phyloP scores from a whole-genome alignment of 2,329 filamentous ascomycete genomes.

The Gnomoniopsis sp. region DNA sequence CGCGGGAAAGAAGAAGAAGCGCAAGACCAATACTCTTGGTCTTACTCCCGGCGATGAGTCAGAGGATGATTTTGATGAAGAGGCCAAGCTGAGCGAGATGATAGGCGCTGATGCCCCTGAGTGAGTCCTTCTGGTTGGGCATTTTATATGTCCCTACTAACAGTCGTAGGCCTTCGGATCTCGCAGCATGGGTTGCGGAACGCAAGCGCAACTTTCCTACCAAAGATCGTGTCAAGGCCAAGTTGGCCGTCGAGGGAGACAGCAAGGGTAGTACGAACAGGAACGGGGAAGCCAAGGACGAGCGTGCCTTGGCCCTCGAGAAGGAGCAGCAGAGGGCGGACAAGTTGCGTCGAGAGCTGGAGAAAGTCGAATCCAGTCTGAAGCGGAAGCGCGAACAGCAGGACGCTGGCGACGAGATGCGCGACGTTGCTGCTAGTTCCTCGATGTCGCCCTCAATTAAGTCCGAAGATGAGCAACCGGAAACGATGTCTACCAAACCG shows the following conservation, averaged over 20 bases:
- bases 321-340: constrained; percentile 55
- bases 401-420: constrained; percentile 65
- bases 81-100: constrained; percentile 52
- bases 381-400: constrained; percentile 67
- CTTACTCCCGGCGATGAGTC: constrained; percentile 65
- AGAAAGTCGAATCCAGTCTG: constrained; percentile 67
- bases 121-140: constrained; percentile 36
- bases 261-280: constrained; percentile 53
- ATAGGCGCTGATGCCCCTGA: constrained; percentile 54
- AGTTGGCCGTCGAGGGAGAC: constrained; percentile 47
- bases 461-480: constrained; percentile 58
- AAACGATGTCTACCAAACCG: constrained; percentile 51
- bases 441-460: constrained; percentile 35
- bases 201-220: constrained; percentile 80
- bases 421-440: constrained; percentile 41
- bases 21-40: constrained; percentile 68
- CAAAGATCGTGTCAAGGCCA: constrained; percentile 63
- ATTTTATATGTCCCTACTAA: constrained; percentile 14
- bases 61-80: constrained; percentile 70
- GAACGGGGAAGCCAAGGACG: constrained; percentile 49
- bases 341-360: constrained; percentile 60
- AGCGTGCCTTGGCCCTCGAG: constrained; percentile 43
- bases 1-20: constrained; percentile 65
- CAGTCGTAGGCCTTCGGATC: constrained; percentile 57
- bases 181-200: constrained; percentile 77